These are phyloP conservation scores for Fraxinus sp. DNA, from an alignment of 305 asterid species.

Conservation along the genomic window DNA sequence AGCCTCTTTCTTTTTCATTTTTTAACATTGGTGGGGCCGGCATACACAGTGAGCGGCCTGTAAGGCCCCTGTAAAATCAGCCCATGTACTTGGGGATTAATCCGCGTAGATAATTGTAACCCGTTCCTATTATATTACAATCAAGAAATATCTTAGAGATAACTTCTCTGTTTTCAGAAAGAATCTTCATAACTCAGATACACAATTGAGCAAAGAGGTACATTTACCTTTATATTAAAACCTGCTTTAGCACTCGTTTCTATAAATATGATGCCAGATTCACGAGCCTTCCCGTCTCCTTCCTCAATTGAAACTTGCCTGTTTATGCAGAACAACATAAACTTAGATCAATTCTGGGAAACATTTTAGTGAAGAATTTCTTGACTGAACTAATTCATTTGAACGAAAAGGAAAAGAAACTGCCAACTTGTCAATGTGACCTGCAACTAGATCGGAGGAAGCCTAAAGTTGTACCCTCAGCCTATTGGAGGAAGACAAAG, in stretches of 20 bases:
- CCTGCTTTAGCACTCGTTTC: slow-evolving; percentile 61
- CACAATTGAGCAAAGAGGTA: neutral
- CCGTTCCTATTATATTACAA: too few relatives aligned
- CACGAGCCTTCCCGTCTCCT: slow-evolving; percentile 51
- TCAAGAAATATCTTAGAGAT: neutral
- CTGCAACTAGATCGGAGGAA: neutral
- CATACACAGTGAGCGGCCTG: too few relatives aligned
- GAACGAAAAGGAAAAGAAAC: neutral
- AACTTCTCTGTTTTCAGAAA: neutral
- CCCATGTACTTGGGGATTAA: too few relatives aligned
- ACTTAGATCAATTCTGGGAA: neutral
- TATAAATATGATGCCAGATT: slow-evolving; percentile 42
- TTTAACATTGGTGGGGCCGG: too few relatives aligned
- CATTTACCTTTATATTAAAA: slow-evolving; percentile 48
- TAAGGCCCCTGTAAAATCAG: too few relatives aligned
- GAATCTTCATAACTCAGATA: neutral
- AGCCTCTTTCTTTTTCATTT: too few relatives aligned
- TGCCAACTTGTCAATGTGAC: neutral
- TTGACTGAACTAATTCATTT: neutral
- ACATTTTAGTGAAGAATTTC: neutral
- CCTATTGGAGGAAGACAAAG: neutral
- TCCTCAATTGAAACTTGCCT: slow-evolving; percentile 57
- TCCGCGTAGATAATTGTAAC: neutral
- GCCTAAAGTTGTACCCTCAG: neutral
- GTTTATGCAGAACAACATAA: neutral